Conservation (phyloP, 176 grass and related monocot genomes). For the Aegilops longissima region DNA sequence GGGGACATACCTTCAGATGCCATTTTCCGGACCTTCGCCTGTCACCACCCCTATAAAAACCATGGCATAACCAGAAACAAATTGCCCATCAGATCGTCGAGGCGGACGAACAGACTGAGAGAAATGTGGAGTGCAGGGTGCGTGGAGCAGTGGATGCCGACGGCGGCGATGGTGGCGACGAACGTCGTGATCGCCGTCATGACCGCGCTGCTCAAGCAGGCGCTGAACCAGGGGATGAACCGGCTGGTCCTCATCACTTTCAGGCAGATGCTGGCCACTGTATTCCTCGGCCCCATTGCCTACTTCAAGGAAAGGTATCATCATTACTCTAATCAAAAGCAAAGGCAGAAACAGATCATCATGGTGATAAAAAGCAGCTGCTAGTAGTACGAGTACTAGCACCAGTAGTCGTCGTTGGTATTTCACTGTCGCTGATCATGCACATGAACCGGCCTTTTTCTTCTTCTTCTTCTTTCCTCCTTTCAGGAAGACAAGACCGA, state of each 20-base stretch:
- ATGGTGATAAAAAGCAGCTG: background rate
- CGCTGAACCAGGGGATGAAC: conserved; percentile 54
- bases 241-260: conserved; percentile 63
- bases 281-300: conserved; percentile 58
- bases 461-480: background rate
- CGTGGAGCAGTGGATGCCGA: conserved; percentile 47
- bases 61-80: conserved; percentile 29
- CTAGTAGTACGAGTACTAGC: background rate
- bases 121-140: conserved; percentile 42
- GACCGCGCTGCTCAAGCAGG: conserved; percentile 60
- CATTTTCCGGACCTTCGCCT: conserved; percentile 7
- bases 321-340: conserved; percentile 11
- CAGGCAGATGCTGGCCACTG: conserved; percentile 48
- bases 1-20: conserved; percentile 24
- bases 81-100: conserved; percentile 33
- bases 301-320: conserved; percentile 67
- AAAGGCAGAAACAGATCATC: background rate
- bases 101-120: background rate
- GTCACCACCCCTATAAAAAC: conserved; percentile 46
- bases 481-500: conserved; percentile 58
- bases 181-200: conserved; percentile 48
- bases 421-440: conserved; percentile 3
- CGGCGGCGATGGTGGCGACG: conserved; percentile 42
- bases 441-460: background rate
- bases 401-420: background rate